These are phyloP conservation scores for Tardiomyces digboiensis DNA, from an alignment of 1,139 yeast species.

Conservation along the genomic window DNA sequence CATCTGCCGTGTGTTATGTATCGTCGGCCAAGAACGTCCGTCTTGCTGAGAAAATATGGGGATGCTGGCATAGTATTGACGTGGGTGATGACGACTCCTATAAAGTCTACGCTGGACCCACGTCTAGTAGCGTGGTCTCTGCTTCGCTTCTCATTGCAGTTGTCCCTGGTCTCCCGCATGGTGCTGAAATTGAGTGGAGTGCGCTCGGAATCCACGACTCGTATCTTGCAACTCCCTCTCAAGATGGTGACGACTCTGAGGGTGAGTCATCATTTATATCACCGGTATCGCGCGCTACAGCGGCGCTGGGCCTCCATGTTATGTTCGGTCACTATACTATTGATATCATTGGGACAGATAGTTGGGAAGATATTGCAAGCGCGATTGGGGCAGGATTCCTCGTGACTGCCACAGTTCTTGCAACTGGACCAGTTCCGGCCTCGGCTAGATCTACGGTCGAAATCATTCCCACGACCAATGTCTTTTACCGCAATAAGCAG, in stretches of 20 bases:
- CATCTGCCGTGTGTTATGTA: not conserved
- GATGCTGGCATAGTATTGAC: not conserved
- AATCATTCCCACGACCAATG: not conserved
- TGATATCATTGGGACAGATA: not conserved
- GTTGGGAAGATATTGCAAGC: too few relatives aligned
- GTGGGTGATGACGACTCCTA: not conserved
- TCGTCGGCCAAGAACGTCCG: not conserved
- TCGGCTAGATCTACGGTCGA: not conserved
- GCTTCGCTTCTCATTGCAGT: constrained; percentile 34
- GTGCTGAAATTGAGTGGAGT: constrained; percentile 63
- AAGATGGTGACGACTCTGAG: not conserved
- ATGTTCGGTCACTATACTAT: not conserved
- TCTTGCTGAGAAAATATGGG: not conserved
- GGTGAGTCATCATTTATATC: not conserved
- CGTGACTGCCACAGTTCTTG: not conserved
- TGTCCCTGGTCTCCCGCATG: constrained; percentile 54
- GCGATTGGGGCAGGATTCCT: too few relatives aligned
- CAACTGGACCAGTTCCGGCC: not conserved
- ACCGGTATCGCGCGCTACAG: not conserved
- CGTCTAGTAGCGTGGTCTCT: not conserved
- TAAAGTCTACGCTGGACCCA: not conserved
- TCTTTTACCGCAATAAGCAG: not conserved
- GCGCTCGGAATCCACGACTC: not conserved
- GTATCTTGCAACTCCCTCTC: not conserved
- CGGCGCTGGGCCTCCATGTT: not conserved